Percentiles rank a stretch among this genome's conserved stretches.
Evolutionary conservation across 352 stramenopile genomes (phyloP).

Genomic region (Peronospora destructor): DNA sequence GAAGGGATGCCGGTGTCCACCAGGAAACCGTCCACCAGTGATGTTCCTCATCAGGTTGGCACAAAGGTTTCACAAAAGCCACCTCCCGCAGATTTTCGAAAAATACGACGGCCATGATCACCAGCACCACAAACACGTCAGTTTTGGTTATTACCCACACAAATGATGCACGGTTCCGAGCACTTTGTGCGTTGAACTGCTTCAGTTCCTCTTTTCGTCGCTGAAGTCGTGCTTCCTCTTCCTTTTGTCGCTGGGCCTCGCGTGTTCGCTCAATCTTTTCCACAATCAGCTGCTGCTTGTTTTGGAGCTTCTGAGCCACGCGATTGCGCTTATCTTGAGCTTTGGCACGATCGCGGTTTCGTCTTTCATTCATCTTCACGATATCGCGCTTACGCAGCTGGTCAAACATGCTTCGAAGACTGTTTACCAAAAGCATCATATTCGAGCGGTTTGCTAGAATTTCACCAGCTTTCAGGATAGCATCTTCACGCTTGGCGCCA

Average conservation of each 20-base stretch:
- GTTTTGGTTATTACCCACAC: constrained; percentile 64
- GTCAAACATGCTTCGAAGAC: constrained; percentile 60
- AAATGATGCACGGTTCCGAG: constrained; percentile 32
- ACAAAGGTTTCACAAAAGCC: constrained; percentile 55
- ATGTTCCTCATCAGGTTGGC: constrained; percentile 33
- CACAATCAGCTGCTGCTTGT: constrained; percentile 54
- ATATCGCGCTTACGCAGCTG: constrained; percentile 65
- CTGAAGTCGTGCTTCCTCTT: constrained; percentile 36
- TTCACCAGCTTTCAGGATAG: constrained; percentile 69
- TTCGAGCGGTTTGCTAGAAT: constrained; percentile 78
- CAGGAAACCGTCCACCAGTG: constrained; percentile 51
- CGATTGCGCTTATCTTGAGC: constrained; percentile 53
- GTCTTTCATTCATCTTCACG: constrained; percentile 69
- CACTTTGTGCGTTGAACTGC: constrained; percentile 30
- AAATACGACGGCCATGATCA: constrained; percentile 73
- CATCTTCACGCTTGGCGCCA: constrained; percentile 51
- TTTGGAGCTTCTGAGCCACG: constrained; percentile 54
- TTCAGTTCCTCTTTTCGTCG: constrained; percentile 32
- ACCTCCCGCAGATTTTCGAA: constrained; percentile 62
- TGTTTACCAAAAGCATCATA: constrained; percentile 65
- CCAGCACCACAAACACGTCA: constrained; percentile 61
- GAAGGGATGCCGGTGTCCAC: constrained; percentile 48
- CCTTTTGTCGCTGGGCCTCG: constrained; percentile 38
- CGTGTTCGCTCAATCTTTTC: constrained; percentile 61
- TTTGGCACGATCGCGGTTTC: constrained; percentile 50